Percentiles rank a stretch among this genome's conserved stretches.
Evolutionary conservation across 768 basidiomycete genomes (phyloP).

Genomic region (Cytidiella melzeri): DNA sequence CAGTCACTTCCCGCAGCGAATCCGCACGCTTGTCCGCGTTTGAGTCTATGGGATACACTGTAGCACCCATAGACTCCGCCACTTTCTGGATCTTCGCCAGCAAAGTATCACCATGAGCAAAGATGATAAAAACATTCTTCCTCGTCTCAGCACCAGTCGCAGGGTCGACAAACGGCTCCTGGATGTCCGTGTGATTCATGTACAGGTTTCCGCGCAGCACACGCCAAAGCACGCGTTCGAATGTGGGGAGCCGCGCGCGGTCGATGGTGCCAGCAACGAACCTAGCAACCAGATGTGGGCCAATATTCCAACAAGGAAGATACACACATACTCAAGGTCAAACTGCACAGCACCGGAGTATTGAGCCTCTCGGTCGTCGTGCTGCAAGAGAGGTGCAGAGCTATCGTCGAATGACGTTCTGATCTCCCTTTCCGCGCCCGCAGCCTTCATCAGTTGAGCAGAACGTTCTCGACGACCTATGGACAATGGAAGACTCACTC

Average conservation of each 20-base stretch:
- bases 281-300: constrained; percentile 30
- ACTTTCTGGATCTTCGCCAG: constrained; percentile 97
- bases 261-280: constrained; percentile 98
- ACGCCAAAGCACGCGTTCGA: constrained; percentile 97
- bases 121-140: constrained; percentile 99
- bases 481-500: constrained; percentile 47
- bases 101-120: constrained; percentile 90
- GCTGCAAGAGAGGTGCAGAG: constrained; percentile 83
- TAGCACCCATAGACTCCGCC: constrained; percentile 98
- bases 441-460: constrained; percentile 47
- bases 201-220: constrained; percentile 96
- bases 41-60: constrained; percentile 92
- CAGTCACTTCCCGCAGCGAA: constrained; percentile 81
- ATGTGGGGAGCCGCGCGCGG: constrained; percentile 83
- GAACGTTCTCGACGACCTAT: background rate
- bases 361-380: constrained; percentile 78
- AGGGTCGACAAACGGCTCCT: constrained; percentile 87
- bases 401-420: constrained; percentile 89
- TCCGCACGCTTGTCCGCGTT: constrained; percentile 90
- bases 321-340: constrained; percentile 73
- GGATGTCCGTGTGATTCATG: constrained; percentile 98
- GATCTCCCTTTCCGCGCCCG: constrained; percentile 71
- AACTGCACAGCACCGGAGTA: constrained; percentile 52
- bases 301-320: constrained; percentile 3
- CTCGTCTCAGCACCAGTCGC: constrained; percentile 75